Evolutionary conservation across 768 basidiomycete genomes (phyloP), one percentile per base, ranked within the genome.

Genomic region (Suillus subaureus): DNA sequence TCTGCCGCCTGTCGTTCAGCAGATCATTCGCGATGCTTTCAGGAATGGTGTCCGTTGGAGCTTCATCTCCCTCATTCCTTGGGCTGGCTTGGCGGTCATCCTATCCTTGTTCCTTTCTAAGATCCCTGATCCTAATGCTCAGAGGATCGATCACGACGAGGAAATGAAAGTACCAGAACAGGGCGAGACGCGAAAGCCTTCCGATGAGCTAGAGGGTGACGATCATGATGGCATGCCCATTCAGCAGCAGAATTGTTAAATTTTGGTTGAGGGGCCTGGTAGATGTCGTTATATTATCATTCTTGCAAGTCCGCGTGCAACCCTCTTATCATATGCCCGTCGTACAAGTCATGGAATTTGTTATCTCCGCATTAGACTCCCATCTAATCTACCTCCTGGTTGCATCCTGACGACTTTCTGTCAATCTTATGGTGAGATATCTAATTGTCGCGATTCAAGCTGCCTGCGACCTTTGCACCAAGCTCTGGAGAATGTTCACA

Each of bases 401-500:
- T 40, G n/a, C 39, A 13, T 16, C 28, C n/a, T 40, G 28, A 35
- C 21, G 6, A 55, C 35, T 31, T 55, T 54, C 35, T 55, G 5
- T 15, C 6, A 23, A 42, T 42, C 11, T 49, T 40, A n/a, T 39
- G 2, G 4, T n/a, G 23, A 40, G 16, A 21, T 23, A 12, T 33
- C 43, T 16, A 15, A 33, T 35, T 23, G 37, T 26, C 51, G 33
- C 45, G 21, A 52, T 58, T 69, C 54, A 43, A 56, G 61, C 61
- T 33, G 49, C 84, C 65, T 60, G 58, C 11, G 40, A 31, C 18
- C 26, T 60, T 60, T 42, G 39, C 40, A 43, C 58, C 28, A 90
- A 74, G 65, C 81, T 72, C 45, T 87, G 77, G 21, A 93, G 83
- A 60, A 93, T 91, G 42, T 83, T 84, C 2, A 93, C 86, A 2